Evolutionary conservation across 83 land plant genomes (phyloP), one percentile per base, ranked within the genome.

Genomic region (Diphasiastrum complanatum): DNA sequence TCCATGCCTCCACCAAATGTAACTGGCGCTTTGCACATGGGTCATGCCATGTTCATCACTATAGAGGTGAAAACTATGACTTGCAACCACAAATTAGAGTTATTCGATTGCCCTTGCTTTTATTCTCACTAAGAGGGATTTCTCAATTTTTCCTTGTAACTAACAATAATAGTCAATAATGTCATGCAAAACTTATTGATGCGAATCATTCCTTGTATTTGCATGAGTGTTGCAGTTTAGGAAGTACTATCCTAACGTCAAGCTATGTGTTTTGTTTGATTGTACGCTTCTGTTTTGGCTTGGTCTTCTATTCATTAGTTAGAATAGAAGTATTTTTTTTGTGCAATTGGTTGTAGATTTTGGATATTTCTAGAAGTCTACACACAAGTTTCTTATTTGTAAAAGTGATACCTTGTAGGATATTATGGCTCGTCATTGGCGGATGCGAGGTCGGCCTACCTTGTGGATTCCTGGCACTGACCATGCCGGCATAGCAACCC

Each of bases 1-100:
- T 67, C 89, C 5, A 91, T 92, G 98, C 98, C 98, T 35, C 98
- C 98, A 36, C 96, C 98, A n/a, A 92, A 92, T 74, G 95, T 92
- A 26, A 92, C 98, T 31, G 98, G 98, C 31, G 85, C 89, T 32
- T 67, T 92, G 65, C 98, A 92, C 70, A 87, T 92, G 95, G 98
- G 98, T 16, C 98, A 92, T 72, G 98, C 98, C 32, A 87, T 92
- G 95, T 92, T 92, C 78, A 95, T 92, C 5, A 92, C 98, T 22
- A 85, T 92, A 43, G 91, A 87, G 91, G 95, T 87, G 65, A 34
- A 16, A 40, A 8, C 8, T n/a, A n/a, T n/a, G n/a, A n/a, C n/a
- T n/a, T n/a, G n/a, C n/a, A n/a, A n/a, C n/a, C n/a, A n/a, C n/a
- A n/a, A n/a, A n/a, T n/a, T n/a, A n/a, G n/a, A n/a, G n/a, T n/a